Conservation (phyloP, 441 rosid species). For the Corymbia calophylla region DNA sequence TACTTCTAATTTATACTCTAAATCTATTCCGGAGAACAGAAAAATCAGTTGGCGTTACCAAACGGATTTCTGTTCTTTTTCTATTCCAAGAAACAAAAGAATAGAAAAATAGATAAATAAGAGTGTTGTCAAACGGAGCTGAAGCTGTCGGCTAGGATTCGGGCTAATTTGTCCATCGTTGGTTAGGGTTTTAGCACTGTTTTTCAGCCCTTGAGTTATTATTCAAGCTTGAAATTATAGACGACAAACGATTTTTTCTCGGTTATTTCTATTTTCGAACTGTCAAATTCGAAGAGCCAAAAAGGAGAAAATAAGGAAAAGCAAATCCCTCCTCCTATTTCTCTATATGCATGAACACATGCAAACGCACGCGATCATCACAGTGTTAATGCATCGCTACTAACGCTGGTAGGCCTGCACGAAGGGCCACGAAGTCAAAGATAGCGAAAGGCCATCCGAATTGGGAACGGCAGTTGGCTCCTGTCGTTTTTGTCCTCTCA, state of each 20-base stretch:
- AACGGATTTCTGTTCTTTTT: too few relatives aligned
- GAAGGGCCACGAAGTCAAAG: constrained; percentile 31
- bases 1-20: too few relatives aligned
- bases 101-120: too few relatives aligned
- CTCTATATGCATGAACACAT: not conserved
- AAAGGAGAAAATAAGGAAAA: not conserved
- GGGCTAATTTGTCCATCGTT: not conserved
- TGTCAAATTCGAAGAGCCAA: not conserved
- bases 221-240: not conserved
- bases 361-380: not conserved
- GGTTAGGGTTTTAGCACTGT: not conserved
- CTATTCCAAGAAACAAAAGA: too few relatives aligned
- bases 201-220: not conserved
- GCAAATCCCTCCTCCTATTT: not conserved
- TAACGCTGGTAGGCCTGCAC: not conserved
- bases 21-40: too few relatives aligned
- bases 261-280: not conserved
- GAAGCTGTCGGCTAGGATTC: not conserved
- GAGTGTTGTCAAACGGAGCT: too few relatives aligned
- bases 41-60: too few relatives aligned
- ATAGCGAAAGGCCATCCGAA: constrained; percentile 30
- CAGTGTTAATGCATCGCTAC: not conserved
- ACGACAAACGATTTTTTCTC: not conserved
- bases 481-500: not conserved
- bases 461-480: not conserved